Percentiles rank a stretch among this genome's conserved stretches.
phyloP scores from a whole-genome alignment of 768 basidiomycete genomes.

The Lactarius sp. region DNA sequence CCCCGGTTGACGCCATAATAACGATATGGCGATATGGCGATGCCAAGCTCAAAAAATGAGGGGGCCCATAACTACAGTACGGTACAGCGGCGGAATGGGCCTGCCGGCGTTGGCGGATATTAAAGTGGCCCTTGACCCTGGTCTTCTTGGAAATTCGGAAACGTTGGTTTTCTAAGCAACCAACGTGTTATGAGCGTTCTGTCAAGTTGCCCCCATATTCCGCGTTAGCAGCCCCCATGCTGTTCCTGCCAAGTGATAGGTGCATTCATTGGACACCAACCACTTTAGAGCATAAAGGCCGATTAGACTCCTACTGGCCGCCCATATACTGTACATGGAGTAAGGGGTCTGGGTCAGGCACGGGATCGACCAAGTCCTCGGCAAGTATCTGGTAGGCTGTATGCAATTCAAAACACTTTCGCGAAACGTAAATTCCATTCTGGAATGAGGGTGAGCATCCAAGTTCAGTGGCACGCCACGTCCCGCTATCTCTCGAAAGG shows the following conservation, averaged over 20 bases:
- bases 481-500: not conserved
- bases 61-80: not conserved
- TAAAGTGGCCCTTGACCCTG: not conserved
- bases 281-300: not conserved
- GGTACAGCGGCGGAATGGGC: not conserved
- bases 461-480: not conserved
- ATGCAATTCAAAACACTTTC: not conserved
- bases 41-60: not conserved
- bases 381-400: too few species aligned
- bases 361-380: not conserved
- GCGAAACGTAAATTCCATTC: not conserved
- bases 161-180: not conserved
- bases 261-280: not conserved
- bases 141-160: not conserved
- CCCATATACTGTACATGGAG: not conserved
- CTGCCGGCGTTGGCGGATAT: not conserved
- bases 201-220: not conserved
- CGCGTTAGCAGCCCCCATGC: not conserved
- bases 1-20: too few species aligned
- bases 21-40: not conserved
- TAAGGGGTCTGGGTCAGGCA: not conserved
- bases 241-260: slow-evolving; percentile 2
- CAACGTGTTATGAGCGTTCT: not conserved
- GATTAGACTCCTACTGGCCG: not conserved
- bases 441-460: not conserved